A percentile compares a stretch with the other conserved stretches of the same genome.
Evolutionary conservation across 441 rosid genomes (phyloP).

Genomic region (Eruca vesicaria): DNA sequence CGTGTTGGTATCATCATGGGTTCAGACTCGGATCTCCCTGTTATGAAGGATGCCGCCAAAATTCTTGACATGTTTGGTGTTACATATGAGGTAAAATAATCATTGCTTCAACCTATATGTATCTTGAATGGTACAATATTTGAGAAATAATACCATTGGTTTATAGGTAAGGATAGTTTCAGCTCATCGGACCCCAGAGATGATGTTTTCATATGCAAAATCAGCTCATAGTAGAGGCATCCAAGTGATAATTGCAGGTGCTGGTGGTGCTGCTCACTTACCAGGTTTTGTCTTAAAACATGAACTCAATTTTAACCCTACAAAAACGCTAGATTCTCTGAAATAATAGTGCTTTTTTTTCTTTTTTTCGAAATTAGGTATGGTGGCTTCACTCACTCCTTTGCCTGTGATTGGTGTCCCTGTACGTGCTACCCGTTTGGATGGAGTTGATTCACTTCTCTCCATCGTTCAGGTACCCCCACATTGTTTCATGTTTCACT

Average conservation of each 20-base stretch:
- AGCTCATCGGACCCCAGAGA: constrained; percentile 88
- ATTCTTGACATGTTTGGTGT: constrained; percentile 67
- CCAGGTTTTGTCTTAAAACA: constrained; percentile 51
- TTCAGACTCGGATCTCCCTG: constrained; percentile 95
- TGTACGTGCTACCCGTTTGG: constrained; percentile 78
- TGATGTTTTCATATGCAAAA: constrained; percentile 82
- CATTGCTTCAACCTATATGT: not conserved
- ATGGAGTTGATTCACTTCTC: constrained; percentile 89
- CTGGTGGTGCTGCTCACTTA: constrained; percentile 98
- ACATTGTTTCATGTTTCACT: not conserved
- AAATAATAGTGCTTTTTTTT: not conserved
- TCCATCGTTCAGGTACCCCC: constrained; percentile 88
- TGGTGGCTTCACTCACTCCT: constrained; percentile 96
- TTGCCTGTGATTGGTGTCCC: constrained; percentile 95
- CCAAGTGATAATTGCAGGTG: constrained; percentile 92
- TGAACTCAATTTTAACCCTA: not conserved
- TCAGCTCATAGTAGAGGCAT: constrained; percentile 70
- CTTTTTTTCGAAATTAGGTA: constrained; percentile 47
- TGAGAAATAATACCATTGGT: constrained; percentile 16
- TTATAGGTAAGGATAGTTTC: constrained; percentile 81
- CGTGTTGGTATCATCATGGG: constrained; percentile 95
- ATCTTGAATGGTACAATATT: not conserved
- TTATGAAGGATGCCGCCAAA: constrained; percentile 91
- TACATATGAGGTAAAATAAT: constrained; percentile 57
- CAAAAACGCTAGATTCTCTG: not conserved